These are phyloP conservation scores for Prunus padus DNA, from an alignment of 306 rosid species.

Conservation along the genomic window DNA sequence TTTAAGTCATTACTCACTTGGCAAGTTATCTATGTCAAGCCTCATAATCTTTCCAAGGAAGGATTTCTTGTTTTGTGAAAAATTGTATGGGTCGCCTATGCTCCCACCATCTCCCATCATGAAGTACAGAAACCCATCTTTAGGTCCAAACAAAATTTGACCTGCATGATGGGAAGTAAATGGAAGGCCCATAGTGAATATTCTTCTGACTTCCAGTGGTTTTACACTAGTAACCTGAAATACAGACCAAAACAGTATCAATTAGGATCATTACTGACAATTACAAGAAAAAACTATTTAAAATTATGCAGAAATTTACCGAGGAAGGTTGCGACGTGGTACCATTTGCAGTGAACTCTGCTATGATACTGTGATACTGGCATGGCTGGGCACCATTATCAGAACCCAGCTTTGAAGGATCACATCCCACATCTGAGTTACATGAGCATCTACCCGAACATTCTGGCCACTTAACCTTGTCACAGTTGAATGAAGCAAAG, in stretches of 20 bases:
- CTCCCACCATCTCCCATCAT: slow-evolving; percentile 44
- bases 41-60: slow-evolving; percentile 45
- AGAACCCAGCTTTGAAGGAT: slow-evolving; percentile 27
- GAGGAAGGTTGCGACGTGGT: background rate
- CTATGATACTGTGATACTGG: slow-evolving; percentile 33
- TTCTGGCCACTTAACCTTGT: slow-evolving; percentile 34
- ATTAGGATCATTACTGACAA: background rate
- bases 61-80: slow-evolving; percentile 41
- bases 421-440: slow-evolving; percentile 32
- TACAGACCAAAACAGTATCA: background rate
- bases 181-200: slow-evolving; percentile 46
- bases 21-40: slow-evolving; percentile 35
- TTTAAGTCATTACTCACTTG: slow-evolving; percentile 18
- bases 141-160: slow-evolving; percentile 40
- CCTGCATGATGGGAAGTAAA: slow-evolving; percentile 38
- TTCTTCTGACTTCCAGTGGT: slow-evolving; percentile 37
- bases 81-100: slow-evolving; percentile 34
- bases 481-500: slow-evolving; percentile 40
- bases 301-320: slow-evolving; percentile 7
- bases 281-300: background rate
- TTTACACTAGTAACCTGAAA: slow-evolving; percentile 20
- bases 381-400: slow-evolving; percentile 39
- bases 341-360: slow-evolving; percentile 36
- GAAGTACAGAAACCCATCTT: slow-evolving; percentile 40
- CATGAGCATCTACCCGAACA: slow-evolving; percentile 41